Conservation (phyloP, 2,329 filamentous ascomycete genomes). For the Zalaria obscura region DNA sequence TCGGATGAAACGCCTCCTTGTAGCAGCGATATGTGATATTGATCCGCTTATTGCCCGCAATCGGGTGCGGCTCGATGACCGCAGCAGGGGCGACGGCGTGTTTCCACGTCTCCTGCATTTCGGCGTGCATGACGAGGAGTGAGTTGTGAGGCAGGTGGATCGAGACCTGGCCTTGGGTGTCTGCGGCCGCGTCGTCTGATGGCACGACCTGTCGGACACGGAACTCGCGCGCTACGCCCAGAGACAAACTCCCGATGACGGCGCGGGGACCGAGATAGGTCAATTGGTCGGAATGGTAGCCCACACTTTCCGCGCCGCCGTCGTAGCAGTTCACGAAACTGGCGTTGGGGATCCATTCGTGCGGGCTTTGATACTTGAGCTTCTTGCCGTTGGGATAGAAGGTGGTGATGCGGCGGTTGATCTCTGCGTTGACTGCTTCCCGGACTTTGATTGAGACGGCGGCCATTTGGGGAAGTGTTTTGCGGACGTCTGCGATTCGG, state of each 20-base stretch:
- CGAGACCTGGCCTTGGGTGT: slow-evolving; percentile 71
- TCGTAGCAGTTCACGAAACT: slow-evolving; percentile 92
- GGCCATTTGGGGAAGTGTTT: slow-evolving; percentile 60
- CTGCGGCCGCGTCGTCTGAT: slow-evolving; percentile 30
- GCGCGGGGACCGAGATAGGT: slow-evolving; percentile 84
- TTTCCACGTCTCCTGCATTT: slow-evolving; percentile 97
- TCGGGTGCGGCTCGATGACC: slow-evolving; percentile 70
- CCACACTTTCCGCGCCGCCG: slow-evolving; percentile 67
- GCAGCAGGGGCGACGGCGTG: slow-evolving; percentile 65
- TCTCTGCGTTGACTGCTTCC: slow-evolving; percentile 61
- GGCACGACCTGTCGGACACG: slow-evolving; percentile 66
- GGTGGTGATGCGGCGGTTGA: slow-evolving; percentile 53
- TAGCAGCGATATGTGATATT: slow-evolving; percentile 94
- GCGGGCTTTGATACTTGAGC: slow-evolving; percentile 60
- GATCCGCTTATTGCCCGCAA: slow-evolving; percentile 67
- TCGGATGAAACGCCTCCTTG: slow-evolving; percentile 60
- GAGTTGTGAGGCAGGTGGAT: slow-evolving; percentile 94
- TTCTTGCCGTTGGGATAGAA: slow-evolving; percentile 59
- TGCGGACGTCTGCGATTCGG: slow-evolving; percentile 59
- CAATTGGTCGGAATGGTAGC: slow-evolving; percentile 84
- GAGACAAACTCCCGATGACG: slow-evolving; percentile 76
- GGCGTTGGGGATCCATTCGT: slow-evolving; percentile 69
- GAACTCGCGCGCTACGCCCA: slow-evolving; percentile 89
- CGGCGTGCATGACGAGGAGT: slow-evolving; percentile 86
- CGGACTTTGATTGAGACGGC: slow-evolving; percentile 57